Conservation (phyloP, 2,329 filamentous ascomycete species). For the Hyphodiscus sp. region DNA sequence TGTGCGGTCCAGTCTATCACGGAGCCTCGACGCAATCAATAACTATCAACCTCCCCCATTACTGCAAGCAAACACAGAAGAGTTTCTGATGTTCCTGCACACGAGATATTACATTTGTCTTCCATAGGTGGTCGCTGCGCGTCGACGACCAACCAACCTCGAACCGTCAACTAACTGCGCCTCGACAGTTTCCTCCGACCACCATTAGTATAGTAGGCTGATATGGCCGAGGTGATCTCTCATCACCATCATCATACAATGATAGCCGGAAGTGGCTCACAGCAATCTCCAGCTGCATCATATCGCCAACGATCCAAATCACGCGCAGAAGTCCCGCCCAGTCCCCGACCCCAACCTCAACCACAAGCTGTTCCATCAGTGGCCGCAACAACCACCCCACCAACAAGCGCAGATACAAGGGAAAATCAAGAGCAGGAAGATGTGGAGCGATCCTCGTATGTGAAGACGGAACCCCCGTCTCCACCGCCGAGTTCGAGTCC, state of each 20-base stretch:
- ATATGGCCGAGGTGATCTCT: constrained; percentile 61
- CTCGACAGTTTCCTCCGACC: constrained; percentile 17
- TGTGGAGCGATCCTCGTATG: constrained; percentile 6
- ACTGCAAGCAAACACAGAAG: neutral
- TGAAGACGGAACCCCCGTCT: constrained; percentile 21
- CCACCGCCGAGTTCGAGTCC: constrained; percentile 26
- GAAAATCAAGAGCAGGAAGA: constrained; percentile 9
- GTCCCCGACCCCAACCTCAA: constrained; percentile 17
- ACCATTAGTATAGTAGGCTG: constrained; percentile 22
- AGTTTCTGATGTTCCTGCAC: neutral
- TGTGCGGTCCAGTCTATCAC: constrained; percentile 3
- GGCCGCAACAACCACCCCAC: constrained; percentile 16
- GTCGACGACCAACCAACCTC: constrained; percentile 1
- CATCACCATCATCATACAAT: constrained; percentile 46
- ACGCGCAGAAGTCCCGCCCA: constrained; percentile 23
- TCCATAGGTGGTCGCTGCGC: neutral
- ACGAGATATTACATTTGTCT: neutral
- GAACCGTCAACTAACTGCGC: constrained; percentile 17
- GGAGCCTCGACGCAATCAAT: constrained; percentile 6
- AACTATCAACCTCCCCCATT: neutral
- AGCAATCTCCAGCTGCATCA: constrained; percentile 39
- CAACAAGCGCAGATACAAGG: constrained; percentile 16
- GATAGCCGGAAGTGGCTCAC: constrained; percentile 49
- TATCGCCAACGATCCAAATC: constrained; percentile 25
- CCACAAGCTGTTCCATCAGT: neutral